Percentiles rank a stretch among this genome's conserved stretches.
These are phyloP conservation scores for Protomyces lactucae-debilis DNA, from an alignment of 1,139 yeast genomes.

Conservation along the genomic window DNA sequence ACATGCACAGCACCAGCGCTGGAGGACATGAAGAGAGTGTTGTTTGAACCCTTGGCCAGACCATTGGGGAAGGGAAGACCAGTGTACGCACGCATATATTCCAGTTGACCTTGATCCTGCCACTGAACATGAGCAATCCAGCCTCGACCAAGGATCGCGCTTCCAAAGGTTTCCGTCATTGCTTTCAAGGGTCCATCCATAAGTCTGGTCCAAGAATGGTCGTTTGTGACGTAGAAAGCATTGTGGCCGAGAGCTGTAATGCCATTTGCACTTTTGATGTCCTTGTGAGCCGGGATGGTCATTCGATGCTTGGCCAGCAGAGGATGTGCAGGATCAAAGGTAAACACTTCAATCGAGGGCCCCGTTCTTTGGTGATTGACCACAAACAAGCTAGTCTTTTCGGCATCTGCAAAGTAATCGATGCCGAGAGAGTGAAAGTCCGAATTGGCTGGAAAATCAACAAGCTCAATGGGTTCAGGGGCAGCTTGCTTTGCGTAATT, in stretches of 20 bases:
- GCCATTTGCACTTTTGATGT: constrained; percentile 13
- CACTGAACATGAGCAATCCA: constrained; percentile 14
- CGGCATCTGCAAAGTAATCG: constrained; percentile 4
- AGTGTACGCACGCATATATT: not conserved
- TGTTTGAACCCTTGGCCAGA: constrained; percentile 1
- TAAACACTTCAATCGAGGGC: constrained; percentile 16
- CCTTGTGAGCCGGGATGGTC: constrained; percentile 8
- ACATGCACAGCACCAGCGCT: constrained; percentile 10
- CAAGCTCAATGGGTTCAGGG: not conserved
- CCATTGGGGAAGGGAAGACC: constrained; percentile 13
- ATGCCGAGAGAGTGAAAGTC: constrained; percentile 24
- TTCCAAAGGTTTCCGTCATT: not conserved
- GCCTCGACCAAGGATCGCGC: constrained; percentile 4
- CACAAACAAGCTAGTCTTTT: constrained; percentile 9
- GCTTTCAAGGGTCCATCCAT: constrained; percentile 1
- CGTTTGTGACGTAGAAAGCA: constrained; percentile 17
- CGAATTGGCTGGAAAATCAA: not conserved
- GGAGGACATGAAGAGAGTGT: constrained; percentile 6
- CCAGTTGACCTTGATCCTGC: not conserved
- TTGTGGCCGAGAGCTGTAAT: constrained; percentile 7
- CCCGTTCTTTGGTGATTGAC: constrained; percentile 21
- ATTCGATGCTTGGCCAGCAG: not conserved
- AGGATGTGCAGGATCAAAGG: not conserved
- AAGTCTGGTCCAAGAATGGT: constrained; percentile 18
- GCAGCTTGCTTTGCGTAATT: constrained; percentile 6